Evolutionary conservation across 2,329 filamentous ascomycete genomes (phyloP), one percentile per base, ranked within the genome.

Genomic region (Arthroderma sp.): DNA sequence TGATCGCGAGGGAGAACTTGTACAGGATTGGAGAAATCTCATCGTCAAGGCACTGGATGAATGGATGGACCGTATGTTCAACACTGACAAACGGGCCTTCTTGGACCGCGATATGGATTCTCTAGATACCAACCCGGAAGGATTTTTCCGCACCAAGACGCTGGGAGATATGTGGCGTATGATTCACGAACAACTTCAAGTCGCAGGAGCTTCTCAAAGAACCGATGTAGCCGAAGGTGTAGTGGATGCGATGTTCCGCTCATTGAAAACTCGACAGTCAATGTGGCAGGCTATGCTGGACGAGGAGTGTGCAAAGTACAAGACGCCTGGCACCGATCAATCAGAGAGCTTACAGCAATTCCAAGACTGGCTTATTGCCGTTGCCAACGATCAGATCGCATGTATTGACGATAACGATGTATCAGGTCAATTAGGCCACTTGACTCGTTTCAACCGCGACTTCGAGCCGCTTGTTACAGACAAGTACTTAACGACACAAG

Each of bases 321-420:
- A 86, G 70, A 64, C 68, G 59, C 64, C 73, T 60, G 65, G 74
- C 58, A 67, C 71, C 13, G 74, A 77, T 17, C 71, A 74, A 60
- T 66, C 69, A 66, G 89, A 95, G 69, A 82, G 86, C 2, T 76
- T 95, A 28, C 88, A 95, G 69, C 71, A 78, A 19, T 70, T 84
- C 44, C 81, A 85, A 67, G 93, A 98, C 74, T 98, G 91, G 90
- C 85, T 98, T 57, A 84, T 98, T 56, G 91, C 93, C 49, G 89
- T 94, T 58, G 93, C 94, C 64, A 98, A 98, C 74, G 93, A 98
- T 73, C 93, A 98, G 71, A 97, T 98, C 69, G 91, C 91, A 58
- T 96, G 90, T 72, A 95, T 98, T 66, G 93, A 97, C 70, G 94
- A 97, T 70, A 82, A 81, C 59, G 74, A 80, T 67, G 86, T 86